Evolutionary conservation across 345 rosid species (phyloP).

Genomic region (Eucalyptus pauciflora): DNA sequence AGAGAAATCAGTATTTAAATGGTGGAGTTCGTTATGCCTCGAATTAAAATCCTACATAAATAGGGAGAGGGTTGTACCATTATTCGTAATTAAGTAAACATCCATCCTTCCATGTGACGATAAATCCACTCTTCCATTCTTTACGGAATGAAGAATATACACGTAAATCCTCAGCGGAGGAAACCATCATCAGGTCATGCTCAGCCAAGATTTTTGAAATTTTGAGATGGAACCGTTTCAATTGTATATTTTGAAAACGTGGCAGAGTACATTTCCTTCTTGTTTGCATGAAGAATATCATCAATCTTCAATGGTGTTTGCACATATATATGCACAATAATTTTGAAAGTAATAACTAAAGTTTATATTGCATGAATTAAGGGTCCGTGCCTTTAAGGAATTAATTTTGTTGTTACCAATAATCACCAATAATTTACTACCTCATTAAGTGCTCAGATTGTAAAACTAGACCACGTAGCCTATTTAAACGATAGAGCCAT

Average conservation of each 20-base stretch:
- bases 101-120: not conserved
- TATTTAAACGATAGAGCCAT: not conserved
- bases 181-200: not conserved
- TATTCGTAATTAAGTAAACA: not conserved
- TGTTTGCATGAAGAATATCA: not conserved
- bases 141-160: not conserved
- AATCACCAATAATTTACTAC: not conserved
- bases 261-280: not conserved
- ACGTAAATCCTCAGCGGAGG: not conserved
- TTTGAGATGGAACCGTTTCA: not conserved
- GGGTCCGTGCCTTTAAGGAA: not conserved
- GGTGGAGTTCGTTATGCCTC: not conserved
- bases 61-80: not conserved
- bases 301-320: not conserved
- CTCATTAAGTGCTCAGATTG: not conserved
- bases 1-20: too few species aligned
- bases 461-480: not conserved
- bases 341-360: not conserved
- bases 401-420: not conserved
- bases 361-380: not conserved
- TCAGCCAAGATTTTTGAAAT: not conserved
- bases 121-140: not conserved
- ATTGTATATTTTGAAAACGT: not conserved
- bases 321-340: not conserved
- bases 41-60: not conserved